A percentile compares a stretch with the other conserved stretches of the same genome.
Evolutionary conservation across 768 basidiomycete species (phyloP).

Genomic region (Porphyrellus cyaneotinctus): DNA sequence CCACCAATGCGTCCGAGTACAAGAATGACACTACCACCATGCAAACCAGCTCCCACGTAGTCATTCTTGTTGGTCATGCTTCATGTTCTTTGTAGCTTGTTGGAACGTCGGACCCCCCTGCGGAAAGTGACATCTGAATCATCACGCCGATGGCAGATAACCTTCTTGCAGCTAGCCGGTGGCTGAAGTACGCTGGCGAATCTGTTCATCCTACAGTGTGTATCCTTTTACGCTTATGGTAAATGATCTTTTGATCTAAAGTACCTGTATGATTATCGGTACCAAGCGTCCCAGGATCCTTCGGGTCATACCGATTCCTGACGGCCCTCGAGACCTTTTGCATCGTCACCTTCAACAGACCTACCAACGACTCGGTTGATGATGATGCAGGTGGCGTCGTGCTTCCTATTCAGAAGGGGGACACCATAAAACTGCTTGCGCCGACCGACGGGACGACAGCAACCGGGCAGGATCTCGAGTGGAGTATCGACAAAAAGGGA

Average conservation of each 20-base stretch:
- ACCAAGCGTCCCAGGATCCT: constrained; percentile 21
- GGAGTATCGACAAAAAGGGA: constrained; percentile 32
- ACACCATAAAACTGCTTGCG: constrained; percentile 39
- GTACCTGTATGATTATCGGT: constrained; percentile 43
- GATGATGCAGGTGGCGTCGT: constrained; percentile 34
- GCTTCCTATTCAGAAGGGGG: constrained; percentile 43
- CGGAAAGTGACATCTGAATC: constrained; percentile 52
- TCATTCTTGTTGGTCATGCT: background rate
- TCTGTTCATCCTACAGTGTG: constrained; percentile 53
- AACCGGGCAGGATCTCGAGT: constrained; percentile 22
- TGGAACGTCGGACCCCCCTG: constrained; percentile 55
- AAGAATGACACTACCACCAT: constrained; percentile 49
- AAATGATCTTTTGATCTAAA: background rate
- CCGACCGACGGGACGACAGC: constrained; percentile 13
- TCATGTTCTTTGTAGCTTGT: constrained; percentile 31
- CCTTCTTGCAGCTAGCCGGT: constrained; percentile 46
- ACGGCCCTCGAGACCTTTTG: constrained; percentile 50
- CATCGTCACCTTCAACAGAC: constrained; percentile 41
- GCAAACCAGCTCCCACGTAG: constrained; percentile 28
- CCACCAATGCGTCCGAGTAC: constrained; percentile 41
- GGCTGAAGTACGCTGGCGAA: constrained; percentile 47
- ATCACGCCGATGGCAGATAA: constrained; percentile 45
- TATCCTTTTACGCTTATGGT: background rate
- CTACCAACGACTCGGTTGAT: constrained; percentile 31
- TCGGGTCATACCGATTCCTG: constrained; percentile 41